Base-by-base conservation (phyloP, 2,329 filamentous ascomycete species). In the Penicillium sp. region DNA sequence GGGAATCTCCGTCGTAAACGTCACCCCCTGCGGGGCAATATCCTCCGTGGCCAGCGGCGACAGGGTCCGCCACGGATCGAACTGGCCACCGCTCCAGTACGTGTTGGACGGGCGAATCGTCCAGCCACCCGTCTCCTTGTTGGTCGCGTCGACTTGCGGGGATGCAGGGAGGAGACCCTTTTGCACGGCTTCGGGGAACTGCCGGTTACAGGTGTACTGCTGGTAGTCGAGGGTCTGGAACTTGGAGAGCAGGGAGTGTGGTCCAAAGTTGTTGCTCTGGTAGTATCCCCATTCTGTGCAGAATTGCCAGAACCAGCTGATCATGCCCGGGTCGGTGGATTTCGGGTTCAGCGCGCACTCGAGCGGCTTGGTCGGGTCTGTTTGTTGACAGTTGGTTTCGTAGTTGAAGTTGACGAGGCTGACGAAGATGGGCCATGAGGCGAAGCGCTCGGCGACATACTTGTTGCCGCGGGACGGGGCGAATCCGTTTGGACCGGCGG, bases 201-300 rank as follows among this genome's bases (percentile, higher is more conserved):
- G 77, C 16, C 75, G 75, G 60, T 82, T 75, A 69, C 82, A 85
- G 54, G 77, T 71, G 41, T 78, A 72, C 49, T 77, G 73, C 56
- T 78, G 73, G 63, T 81, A 78, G 7, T 74, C 59, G 13, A 81
- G 72, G 18, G 75, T 77, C 62, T 82, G 79, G 63, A 78, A 82
- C 36, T 73, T 76, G 16, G 80, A 82, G 27, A 81, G 70, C 9
- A 85, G 69, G 37, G 80, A 76, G 56, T 79, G 75, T 18, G 72
- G 66, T n/a, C 81, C 80, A 1, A 78, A 67, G 63, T 84, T 84
- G 36, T 79, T 76, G 53, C 74, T 74, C 66, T 82, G 79, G 66
- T 78, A 81, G 68, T 74, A 83, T 10, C 82, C 82, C 78, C 78
- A 83, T 66, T 84, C 76, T 2, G 78, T 81, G 68, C 82, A 85